phyloP scores from a whole-genome alignment of 2,329 filamentous ascomycete genomes.

The Pseudopyrenochaeta lycopersici region DNA sequence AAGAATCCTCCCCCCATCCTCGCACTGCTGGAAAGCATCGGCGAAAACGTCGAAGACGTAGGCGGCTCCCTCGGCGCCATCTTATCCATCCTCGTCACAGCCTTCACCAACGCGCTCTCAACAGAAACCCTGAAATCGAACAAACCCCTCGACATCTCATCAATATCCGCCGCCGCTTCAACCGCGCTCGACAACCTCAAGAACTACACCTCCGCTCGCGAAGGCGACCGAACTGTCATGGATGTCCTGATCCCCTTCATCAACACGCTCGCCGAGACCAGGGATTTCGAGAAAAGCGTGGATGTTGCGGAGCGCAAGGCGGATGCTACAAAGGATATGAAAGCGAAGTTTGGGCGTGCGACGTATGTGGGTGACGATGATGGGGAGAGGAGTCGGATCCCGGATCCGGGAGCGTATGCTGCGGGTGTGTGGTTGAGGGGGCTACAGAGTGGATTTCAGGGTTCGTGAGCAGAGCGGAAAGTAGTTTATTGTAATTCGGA shows the following conservation, averaged over 20 bases:
- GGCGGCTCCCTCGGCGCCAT: slow-evolving; percentile 78
- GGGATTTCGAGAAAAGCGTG: slow-evolving; percentile 75
- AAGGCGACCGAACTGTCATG: slow-evolving; percentile 88
- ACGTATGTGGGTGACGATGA: slow-evolving; percentile 78
- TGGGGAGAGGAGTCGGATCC: slow-evolving; percentile 61
- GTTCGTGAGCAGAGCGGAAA: neutral
- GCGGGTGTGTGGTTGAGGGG: slow-evolving; percentile 85
- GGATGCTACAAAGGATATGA: slow-evolving; percentile 87
- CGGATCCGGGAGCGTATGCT: slow-evolving; percentile 78
- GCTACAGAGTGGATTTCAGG: slow-evolving; percentile 32
- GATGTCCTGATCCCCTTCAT: slow-evolving; percentile 92
- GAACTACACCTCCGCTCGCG: slow-evolving; percentile 84
- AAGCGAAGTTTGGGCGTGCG: slow-evolving; percentile 81
- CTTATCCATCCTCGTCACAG: slow-evolving; percentile 87
- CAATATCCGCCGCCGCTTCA: slow-evolving; percentile 52
- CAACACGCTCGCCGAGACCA: slow-evolving; percentile 69
- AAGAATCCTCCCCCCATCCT: slow-evolving; percentile 61
- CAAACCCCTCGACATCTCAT: slow-evolving; percentile 44
- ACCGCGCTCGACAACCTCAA: slow-evolving; percentile 56
- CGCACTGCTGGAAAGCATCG: slow-evolving; percentile 67
- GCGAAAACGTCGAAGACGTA: slow-evolving; percentile 72
- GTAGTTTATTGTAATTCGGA: neutral
- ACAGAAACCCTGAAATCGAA: slow-evolving; percentile 34
- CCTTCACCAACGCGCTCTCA: slow-evolving; percentile 63
- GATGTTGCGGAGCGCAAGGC: slow-evolving; percentile 77